Conservation (phyloP, 108 stramenopile genomes). For the Bacterosira constricta region DNA sequence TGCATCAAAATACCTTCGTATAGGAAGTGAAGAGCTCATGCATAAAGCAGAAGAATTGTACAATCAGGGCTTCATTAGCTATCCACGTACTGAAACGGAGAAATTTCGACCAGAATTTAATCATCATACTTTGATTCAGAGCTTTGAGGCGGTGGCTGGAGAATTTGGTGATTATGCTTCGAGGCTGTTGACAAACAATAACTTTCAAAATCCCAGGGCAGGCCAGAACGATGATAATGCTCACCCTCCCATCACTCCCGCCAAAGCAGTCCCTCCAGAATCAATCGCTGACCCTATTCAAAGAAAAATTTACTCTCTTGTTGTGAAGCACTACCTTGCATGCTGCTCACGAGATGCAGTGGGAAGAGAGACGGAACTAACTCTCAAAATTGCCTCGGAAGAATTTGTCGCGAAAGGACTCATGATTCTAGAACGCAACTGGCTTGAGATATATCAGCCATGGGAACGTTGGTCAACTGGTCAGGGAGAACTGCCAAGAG, state of each 20-base stretch:
- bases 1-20: constrained; percentile 85
- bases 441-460: constrained; percentile 90
- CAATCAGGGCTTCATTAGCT: constrained; percentile 91
- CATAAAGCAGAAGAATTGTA: constrained; percentile 94
- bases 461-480: constrained; percentile 92
- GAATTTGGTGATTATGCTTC: constrained; percentile 69
- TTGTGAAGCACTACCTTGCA: constrained; percentile 97
- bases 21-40: constrained; percentile 93
- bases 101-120: constrained; percentile 91
- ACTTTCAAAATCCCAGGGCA: constrained; percentile 81
- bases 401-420: constrained; percentile 88
- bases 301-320: constrained; percentile 85
- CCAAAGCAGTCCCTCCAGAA: constrained; percentile 87
- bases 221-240: constrained; percentile 95
- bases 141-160: constrained; percentile 62
- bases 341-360: constrained; percentile 95
- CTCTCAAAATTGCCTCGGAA: constrained; percentile 85
- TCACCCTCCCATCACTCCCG: constrained; percentile 99
- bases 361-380: constrained; percentile 86
- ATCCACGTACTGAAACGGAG: constrained; percentile 99
- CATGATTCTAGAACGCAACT: constrained; percentile 87
- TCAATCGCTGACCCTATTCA: constrained; percentile 75
- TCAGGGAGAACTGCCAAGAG: constrained; percentile 79
- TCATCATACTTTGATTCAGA: constrained; percentile 73
- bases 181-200: constrained; percentile 60